Evolutionary conservation across 805 yeast species (phyloP), one percentile per base, ranked within the genome.

Genomic region (Limtongozyma cylindracea): DNA sequence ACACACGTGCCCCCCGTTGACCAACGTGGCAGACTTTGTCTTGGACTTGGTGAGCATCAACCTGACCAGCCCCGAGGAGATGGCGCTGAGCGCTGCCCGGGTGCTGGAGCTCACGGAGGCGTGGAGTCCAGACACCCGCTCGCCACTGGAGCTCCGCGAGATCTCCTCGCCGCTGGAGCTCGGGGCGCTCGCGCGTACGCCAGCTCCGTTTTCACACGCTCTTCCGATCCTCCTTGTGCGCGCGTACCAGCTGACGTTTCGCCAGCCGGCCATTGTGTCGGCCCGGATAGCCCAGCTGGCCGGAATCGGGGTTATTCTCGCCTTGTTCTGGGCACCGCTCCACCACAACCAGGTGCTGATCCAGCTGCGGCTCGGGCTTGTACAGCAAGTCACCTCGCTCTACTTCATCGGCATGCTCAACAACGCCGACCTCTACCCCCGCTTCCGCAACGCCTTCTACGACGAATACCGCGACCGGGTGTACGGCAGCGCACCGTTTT

Each of bases 341-440:
- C 40, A 28, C 20, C 38, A 47, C 25, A 28, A 37, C 8, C 42
- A 38, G 23, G 47, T 48, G 13, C 69, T 84, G 16, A 55, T 74
- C 16, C 53, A 53, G 25, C 62, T 76, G 39, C 47, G 91, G 30
- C 42, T 78, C 10, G 92, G 92, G 3, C 44, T 77, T 21, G 54
- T 71, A 3, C 92, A 78, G 39, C 74, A 73, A 34, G 56, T 69
- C 3, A 47, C 69, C 12, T 65, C 77, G 15, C 38, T 77, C 23
- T 78, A 72, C 35, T 78, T 66, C 38, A 65, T 67, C 21, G 93
- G 93, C 1, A 61, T 77, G 56, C 53, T 78, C 24, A 73, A 70
- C 33, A 77, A 76, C 39, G 49, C 77, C 35, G 60, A 82, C 1
- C 52, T 72, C n/a, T 78, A 69, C 36, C 91, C 92, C 3, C 40